phyloP scores from a whole-genome alignment of 1,284 basidiomycete species.

The Cryptococcus sp. region DNA sequence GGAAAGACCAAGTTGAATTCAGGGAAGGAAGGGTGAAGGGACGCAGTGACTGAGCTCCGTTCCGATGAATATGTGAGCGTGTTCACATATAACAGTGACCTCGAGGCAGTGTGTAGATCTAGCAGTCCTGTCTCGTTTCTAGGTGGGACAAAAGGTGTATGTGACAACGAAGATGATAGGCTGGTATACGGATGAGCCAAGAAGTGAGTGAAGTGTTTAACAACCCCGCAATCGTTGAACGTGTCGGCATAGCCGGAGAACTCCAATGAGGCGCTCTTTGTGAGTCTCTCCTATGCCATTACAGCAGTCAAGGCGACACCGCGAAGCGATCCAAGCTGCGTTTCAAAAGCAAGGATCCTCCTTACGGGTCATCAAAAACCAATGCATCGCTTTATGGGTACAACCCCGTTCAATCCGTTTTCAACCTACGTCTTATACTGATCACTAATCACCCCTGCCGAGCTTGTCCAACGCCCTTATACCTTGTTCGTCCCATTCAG shows the following conservation, averaged over 20 bases:
- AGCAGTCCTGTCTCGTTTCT: no score
- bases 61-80: no score
- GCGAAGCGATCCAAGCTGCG: no score
- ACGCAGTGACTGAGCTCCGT: not conserved
- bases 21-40: not conserved
- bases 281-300: not conserved
- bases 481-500: slow-evolving; percentile 92
- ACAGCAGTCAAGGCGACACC: no score
- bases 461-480: slow-evolving; percentile 76
- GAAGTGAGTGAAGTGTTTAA: not conserved
- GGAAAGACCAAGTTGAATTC: not conserved
- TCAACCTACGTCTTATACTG: not conserved
- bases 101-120: no score
- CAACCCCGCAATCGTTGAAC: not conserved
- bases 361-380: not conserved
- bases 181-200: not conserved
- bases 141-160: no score
- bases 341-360: no score
- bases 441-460: slow-evolving; percentile 41
- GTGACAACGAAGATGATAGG: no score
- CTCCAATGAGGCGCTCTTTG: not conserved
- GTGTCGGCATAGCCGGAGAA: not conserved
- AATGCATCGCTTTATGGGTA: not conserved
- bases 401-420: not conserved
- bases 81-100: no score